Base-by-base conservation (phyloP, 805 yeast species). In the Monosporozyma servazzii region DNA sequence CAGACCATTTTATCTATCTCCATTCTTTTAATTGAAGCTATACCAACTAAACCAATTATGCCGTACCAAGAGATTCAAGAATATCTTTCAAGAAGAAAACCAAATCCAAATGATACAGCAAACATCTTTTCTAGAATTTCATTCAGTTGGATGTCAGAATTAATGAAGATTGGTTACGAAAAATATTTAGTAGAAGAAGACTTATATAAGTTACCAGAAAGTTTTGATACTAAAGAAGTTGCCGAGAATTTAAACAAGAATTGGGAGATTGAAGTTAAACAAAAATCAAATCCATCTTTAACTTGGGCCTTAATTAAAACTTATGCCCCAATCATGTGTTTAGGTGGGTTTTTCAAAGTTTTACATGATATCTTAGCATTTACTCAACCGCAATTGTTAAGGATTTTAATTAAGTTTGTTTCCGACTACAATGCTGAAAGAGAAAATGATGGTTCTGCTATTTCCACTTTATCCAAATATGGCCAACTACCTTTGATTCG, bases 71-170 rank as follows among this genome's bases (percentile, higher is more conserved):
- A 67, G 25, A 54, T 69, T 6, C 63, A 58, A 44, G 64, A 66
- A 45, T 66, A 61, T 30, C 52, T 55, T 18, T 54, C 64, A 3
- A 56, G 60, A 43, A 63, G 63, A 49, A 67, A 67, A 51, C 59
- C 58, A 15, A 66, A 60, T 53, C 77, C 76, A 20, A 68, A 66
- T 41, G 74, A 71, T 55, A 60, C 64, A 18, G 76, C 78, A 2
- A 82, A 90, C 63, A 71, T 89, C 15, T 79, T 91, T 56, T 84
- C 95, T 2, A 73, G 78, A 49, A 71, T 91, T 48, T 83, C 95
- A 0, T 91, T 93, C 66, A 71, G 82, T 27, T 93, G 99, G 98
- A 88, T 93, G 95, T 81, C 88, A 20, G 81, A 78, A 1, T 71
- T 93, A 60, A 88, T 93, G 83, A 78, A 71, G 57, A 79, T 79